Evolutionary conservation across 805 yeast genomes (phyloP).

Genomic region (Lipomyces yamanashiensis): DNA sequence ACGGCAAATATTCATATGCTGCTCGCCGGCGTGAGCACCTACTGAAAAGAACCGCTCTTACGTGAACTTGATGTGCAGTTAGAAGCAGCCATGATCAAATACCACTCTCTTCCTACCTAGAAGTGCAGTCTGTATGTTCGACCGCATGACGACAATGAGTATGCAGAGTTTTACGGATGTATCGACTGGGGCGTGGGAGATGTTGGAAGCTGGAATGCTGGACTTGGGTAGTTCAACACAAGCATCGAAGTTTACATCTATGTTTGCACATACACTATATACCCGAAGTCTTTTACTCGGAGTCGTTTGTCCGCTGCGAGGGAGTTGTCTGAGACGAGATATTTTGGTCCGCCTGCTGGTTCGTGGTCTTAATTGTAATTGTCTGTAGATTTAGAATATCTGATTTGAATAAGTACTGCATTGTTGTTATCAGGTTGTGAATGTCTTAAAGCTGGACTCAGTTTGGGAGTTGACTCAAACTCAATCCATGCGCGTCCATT

Average conservation of each 20-base stretch:
- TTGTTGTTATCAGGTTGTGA: neutral
- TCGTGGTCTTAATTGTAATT: conserved; percentile 13
- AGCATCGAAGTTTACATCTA: conserved; percentile 54
- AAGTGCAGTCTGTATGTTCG: conserved; percentile 49
- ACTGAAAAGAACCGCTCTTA: conserved; percentile 4
- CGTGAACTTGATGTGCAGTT: conserved; percentile 46
- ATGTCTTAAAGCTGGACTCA: no score
- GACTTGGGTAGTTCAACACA: conserved; percentile 54
- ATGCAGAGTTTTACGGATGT: conserved; percentile 47
- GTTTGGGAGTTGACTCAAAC: neutral
- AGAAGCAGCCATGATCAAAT: conserved; percentile 51
- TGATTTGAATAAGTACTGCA: neutral
- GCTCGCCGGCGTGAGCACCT: conserved; percentile 20
- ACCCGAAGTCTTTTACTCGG: conserved; percentile 68
- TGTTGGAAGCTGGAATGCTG: conserved; percentile 38
- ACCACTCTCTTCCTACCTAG: conserved; percentile 60
- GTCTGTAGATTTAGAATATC: neutral
- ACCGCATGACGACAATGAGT: neutral
- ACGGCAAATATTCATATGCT: conserved; percentile 44
- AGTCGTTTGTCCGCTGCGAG: conserved; percentile 57
- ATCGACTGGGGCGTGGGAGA: conserved; percentile 49
- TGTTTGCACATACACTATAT: conserved; percentile 53
- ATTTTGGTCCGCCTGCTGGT: conserved; percentile 19
- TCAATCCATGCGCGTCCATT: neutral
- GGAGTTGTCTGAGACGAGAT: conserved; percentile 18